Evolutionary conservation across 352 stramenopile species (phyloP).

Genomic region (Phytopythium ostracodes): DNA sequence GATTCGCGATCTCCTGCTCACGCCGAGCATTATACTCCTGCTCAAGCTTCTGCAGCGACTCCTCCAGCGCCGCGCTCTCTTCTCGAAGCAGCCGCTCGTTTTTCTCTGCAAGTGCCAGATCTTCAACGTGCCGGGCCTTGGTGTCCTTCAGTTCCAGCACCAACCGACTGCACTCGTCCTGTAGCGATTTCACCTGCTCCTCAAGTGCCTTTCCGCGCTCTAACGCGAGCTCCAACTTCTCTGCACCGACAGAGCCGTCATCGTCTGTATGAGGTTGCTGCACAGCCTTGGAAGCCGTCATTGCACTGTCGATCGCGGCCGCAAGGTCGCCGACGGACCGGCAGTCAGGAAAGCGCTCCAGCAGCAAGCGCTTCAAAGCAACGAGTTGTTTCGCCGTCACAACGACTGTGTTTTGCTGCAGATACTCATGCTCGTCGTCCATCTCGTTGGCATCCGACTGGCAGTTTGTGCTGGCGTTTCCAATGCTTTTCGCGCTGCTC

Average conservation of each 20-base stretch:
- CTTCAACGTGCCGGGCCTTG: constrained; percentile 17
- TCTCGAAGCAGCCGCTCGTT: constrained; percentile 26
- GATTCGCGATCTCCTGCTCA: constrained; percentile 33
- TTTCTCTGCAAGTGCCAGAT: constrained; percentile 23
- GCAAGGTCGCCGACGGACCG: background rate
- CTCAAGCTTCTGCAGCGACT: constrained; percentile 31
- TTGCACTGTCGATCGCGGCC: background rate
- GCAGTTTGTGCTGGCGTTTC: background rate
- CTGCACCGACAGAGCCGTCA: background rate
- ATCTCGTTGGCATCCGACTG: background rate
- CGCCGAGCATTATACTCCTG: constrained; percentile 20
- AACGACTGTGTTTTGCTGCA: constrained; percentile 10
- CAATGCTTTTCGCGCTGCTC: constrained; percentile 4
- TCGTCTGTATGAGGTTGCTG: background rate
- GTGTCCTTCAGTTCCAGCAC: constrained; percentile 16
- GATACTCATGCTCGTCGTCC: constrained; percentile 11
- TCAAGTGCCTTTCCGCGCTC: constrained; percentile 12
- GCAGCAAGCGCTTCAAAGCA: constrained; percentile 17
- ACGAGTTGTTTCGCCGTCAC: constrained; percentile 13
- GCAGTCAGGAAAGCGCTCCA: constrained; percentile 14
- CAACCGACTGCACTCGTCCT: constrained; percentile 18
- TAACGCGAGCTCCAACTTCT: constrained; percentile 12
- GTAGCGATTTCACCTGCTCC: constrained; percentile 9
- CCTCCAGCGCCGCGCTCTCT: constrained; percentile 31
- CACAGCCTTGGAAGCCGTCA: too few relatives aligned